Conservation (phyloP, 164 flowering plant species). For the Magnolia officinalis region DNA sequence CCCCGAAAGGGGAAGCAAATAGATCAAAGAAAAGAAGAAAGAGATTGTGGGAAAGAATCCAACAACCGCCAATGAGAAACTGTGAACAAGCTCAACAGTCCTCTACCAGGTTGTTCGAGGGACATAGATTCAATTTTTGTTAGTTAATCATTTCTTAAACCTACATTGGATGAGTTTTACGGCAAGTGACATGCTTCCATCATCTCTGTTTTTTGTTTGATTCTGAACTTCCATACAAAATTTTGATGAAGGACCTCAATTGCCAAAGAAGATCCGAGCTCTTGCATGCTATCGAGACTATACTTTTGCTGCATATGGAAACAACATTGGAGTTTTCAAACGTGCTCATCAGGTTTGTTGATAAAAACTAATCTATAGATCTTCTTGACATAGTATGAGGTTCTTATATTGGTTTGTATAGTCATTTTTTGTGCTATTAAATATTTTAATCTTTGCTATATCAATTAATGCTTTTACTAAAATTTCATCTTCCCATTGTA, state of each 20-base stretch:
- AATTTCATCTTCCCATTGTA: too few relatives aligned
- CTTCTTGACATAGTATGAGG: background rate
- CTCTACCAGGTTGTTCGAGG: too few relatives aligned
- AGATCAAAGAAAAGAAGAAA: too few relatives aligned
- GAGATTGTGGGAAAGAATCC: too few relatives aligned
- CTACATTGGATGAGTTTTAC: background rate
- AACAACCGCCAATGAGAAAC: too few relatives aligned
- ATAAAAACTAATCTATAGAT: background rate
- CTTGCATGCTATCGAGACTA: conserved; percentile 86
- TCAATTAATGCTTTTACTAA: too few relatives aligned
- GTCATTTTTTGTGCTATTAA: background rate
- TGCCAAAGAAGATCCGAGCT: conserved; percentile 93
- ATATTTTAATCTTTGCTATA: background rate
- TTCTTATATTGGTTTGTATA: background rate
- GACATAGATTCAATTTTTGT: too few relatives aligned
- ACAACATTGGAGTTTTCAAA: conserved; percentile 68
- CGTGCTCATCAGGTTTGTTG: conserved; percentile 83
- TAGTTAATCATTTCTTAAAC: too few relatives aligned
- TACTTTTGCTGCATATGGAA: conserved; percentile 92
- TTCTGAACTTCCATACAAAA: background rate
- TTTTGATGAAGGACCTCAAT: conserved; percentile 65
- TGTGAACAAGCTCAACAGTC: too few relatives aligned
- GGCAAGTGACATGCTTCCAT: background rate
- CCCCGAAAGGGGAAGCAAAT: too few relatives aligned
- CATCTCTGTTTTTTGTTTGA: background rate